Base-by-base conservation (phyloP, 139 green algal species). In the Tetradesmus obliquus region DNA sequence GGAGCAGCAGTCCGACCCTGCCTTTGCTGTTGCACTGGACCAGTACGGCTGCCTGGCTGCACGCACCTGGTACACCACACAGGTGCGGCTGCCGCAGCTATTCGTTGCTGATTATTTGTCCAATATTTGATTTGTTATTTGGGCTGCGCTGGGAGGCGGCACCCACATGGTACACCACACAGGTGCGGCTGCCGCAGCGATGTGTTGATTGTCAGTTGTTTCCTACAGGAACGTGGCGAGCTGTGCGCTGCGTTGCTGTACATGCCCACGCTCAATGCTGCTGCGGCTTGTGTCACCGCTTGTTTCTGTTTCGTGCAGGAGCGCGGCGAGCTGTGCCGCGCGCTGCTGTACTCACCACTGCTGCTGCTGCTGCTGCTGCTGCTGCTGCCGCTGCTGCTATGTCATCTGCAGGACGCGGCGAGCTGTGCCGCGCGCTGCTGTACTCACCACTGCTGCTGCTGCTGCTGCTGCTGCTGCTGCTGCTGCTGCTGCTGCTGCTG, bases 331-430 rank as follows among this genome's bases (percentile, higher is more conserved):
- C 62, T 94, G 74, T 91, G 82, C 55, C 94, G 96, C 66, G 97
- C 95, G 87, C 94, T 98, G 84, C 93, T 96, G 53, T 97, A 97
- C 57, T 45, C 32, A 45, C 32, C 32, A 45, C 32, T 45, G 32
- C 32, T 45, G 32, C 32, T 45, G 32, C 32, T 45, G 32, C 57
- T 66, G 57, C 57, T 9, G 8, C 6, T 7, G 8, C 57, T 51
- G 20, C n/a, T 55, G 22, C 79, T 83, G 22, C 20, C 54, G 57
- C 8, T 66, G 6, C 57, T 19, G 13, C 17, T 79, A 5, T 24
- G 20, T 7, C 71, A 24, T 5, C 71, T 79, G 9, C 12, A 7
- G 20, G 15, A 84, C 10, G 62, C 62, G 62, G 62, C 62, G 62
- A 13, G 12, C 10, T 72, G 62, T 72, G 62, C 62, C 32, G 62